Evolutionary conservation across 805 yeast genomes (phyloP).

Genomic region (Osmozyma mogii): DNA sequence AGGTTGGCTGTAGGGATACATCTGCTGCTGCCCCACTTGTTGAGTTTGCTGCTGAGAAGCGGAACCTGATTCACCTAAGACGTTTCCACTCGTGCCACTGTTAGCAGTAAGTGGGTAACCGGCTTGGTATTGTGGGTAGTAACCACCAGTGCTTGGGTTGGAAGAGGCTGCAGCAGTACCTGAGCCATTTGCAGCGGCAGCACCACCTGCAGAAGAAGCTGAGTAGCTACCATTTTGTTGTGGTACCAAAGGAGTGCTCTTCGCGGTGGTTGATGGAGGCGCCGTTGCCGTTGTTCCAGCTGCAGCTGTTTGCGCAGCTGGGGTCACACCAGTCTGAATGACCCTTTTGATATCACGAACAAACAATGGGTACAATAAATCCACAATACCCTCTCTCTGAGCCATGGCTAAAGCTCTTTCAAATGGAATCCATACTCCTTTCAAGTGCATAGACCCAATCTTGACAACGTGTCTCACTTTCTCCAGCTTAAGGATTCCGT

Average conservation of each 20-base stretch:
- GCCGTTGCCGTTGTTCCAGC: neutral
- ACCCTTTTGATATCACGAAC: slow-evolving; percentile 65
- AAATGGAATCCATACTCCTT: slow-evolving; percentile 88
- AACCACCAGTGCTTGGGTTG: too few species aligned
- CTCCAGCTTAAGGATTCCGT: slow-evolving; percentile 74
- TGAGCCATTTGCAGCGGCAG: neutral
- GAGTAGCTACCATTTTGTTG: neutral
- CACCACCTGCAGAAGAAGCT: neutral
- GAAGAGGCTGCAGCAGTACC: too few species aligned
- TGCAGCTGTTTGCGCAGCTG: slow-evolving; percentile 12
- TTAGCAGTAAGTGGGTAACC: too few species aligned
- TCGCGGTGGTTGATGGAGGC: neutral
- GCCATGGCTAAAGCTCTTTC: slow-evolving; percentile 80
- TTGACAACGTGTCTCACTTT: slow-evolving; percentile 73
- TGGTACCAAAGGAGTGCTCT: neutral
- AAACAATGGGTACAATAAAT: slow-evolving; percentile 23
- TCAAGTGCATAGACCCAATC: slow-evolving; percentile 80
- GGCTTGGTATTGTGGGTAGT: too few species aligned
- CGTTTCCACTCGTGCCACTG: too few species aligned
- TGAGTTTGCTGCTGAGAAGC: too few species aligned
- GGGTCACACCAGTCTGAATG: slow-evolving; percentile 39
- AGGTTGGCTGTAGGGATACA: too few species aligned
- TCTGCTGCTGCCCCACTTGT: too few species aligned
- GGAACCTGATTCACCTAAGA: too few species aligned
- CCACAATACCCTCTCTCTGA: slow-evolving; percentile 57